phyloP scores from a whole-genome alignment of 1,139 yeast species.

The Protomyces pachydermus region DNA sequence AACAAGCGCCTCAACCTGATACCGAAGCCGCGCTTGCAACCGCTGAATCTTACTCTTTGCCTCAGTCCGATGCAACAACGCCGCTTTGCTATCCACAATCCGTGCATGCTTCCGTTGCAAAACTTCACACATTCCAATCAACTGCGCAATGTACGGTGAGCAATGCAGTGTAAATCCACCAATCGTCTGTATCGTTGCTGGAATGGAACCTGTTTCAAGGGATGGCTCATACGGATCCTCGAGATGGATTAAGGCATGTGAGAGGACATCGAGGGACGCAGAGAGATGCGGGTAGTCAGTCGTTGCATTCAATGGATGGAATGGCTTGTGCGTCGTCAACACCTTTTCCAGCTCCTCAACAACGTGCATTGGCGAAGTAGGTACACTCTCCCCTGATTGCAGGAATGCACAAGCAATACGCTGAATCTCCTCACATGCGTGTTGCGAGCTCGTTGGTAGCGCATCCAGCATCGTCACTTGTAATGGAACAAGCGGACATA shows the following conservation, averaged over 20 bases:
- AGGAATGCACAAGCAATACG: neutral
- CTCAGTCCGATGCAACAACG: conserved; percentile 15
- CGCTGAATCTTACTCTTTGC: conserved; percentile 18
- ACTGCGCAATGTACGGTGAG: neutral
- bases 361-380: neutral
- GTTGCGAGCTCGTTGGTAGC: neutral
- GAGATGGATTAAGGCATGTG: neutral
- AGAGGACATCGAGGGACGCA: neutral
- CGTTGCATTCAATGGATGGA: neutral
- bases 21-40: neutral
- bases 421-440: neutral
- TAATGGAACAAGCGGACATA: neutral
- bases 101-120: conserved; percentile 18
- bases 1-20: neutral
- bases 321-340: neutral
- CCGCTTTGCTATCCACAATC: conserved; percentile 22
- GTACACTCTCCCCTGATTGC: neutral
- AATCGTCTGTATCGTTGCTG: neutral
- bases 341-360: neutral
- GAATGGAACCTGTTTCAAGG: neutral
- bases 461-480: neutral
- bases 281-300: neutral
- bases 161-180: neutral
- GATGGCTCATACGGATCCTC: neutral
- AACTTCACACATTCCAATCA: neutral